These are phyloP conservation scores for Ganoderma lingzhi DNA, from an alignment of 1,284 basidiomycete species.

Conservation along the genomic window DNA sequence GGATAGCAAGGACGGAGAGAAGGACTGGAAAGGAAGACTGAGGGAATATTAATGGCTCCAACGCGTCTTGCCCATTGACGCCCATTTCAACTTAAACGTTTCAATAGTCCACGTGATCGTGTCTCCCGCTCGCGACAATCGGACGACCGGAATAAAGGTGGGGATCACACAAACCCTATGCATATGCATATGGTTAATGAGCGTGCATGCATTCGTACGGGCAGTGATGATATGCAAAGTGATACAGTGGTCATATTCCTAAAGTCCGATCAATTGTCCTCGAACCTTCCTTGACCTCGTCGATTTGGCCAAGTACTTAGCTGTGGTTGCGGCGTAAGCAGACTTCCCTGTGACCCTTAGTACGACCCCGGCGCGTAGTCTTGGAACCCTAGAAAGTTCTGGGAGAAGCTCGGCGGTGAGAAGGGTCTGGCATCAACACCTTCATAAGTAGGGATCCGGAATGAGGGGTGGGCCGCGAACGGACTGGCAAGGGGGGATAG, in stretches of 20 bases:
- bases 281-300: too few relatives aligned
- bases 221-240: background rate
- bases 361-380: constrained; percentile 17
- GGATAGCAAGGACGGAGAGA: background rate
- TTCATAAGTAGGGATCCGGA: constrained; percentile 31
- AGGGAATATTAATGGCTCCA: background rate
- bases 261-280: background rate
- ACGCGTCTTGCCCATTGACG: constrained; percentile 6
- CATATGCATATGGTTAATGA: background rate
- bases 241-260: background rate
- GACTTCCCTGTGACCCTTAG: background rate
- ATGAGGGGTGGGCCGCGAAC: constrained; percentile 16
- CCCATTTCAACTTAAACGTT: background rate
- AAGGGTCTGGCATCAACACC: constrained; percentile 31
- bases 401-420: constrained; percentile 25
- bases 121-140: constrained; percentile 2
- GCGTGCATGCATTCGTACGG: background rate
- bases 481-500: constrained; percentile 31
- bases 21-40: background rate
- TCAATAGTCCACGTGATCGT: constrained; percentile 20
- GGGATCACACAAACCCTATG: background rate
- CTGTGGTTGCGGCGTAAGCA: background rate
- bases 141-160: background rate
- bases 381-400: constrained; percentile 31
- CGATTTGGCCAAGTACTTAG: too few relatives aligned